A percentile compares a stretch with the other conserved stretches of the same genome.
These are phyloP conservation scores for Rhododendron ferrugineum DNA, from an alignment of 148 eudicot genomes.

Conservation along the genomic window DNA sequence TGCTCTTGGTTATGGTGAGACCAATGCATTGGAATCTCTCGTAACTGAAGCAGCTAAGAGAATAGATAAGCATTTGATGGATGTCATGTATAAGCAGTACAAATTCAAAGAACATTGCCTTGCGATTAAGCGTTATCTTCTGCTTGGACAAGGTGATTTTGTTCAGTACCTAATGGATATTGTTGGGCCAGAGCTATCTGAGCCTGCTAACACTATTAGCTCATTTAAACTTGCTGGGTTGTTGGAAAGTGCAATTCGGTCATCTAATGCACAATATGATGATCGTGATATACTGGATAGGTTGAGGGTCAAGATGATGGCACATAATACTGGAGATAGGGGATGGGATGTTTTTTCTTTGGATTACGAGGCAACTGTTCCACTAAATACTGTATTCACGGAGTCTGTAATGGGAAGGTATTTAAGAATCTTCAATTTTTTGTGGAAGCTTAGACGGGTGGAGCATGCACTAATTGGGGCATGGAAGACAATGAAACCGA, in stretches of 20 bases:
- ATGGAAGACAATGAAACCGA: constrained; percentile 98
- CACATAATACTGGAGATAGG: constrained; percentile 84
- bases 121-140: constrained; percentile 87
- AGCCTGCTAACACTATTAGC: constrained; percentile 92
- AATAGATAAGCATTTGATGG: constrained; percentile 81
- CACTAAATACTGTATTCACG: constrained; percentile 77
- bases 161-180: constrained; percentile 97
- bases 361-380: constrained; percentile 89
- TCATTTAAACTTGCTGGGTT: constrained; percentile 86
- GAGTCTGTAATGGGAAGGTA: constrained; percentile 92
- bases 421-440: constrained; percentile 76
- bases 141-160: constrained; percentile 99
- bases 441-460: constrained; percentile 97
- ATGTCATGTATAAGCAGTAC: constrained; percentile 64
- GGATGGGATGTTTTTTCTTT: constrained; percentile 99
- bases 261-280: constrained; percentile 95
- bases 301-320: constrained; percentile 94
- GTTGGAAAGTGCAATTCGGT: constrained; percentile 84
- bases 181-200: constrained; percentile 92
- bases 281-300: constrained; percentile 81
- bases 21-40: constrained; percentile 86
- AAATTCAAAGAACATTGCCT: constrained; percentile 95
- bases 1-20: constrained; percentile 94
- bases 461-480: constrained; percentile 90
- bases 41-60: constrained; percentile 95